Percentiles rank a stretch among this genome's conserved stretches.
These are phyloP conservation scores for Globisporangium cystogenes DNA, from an alignment of 352 stramenopile genomes.

Conservation along the genomic window DNA sequence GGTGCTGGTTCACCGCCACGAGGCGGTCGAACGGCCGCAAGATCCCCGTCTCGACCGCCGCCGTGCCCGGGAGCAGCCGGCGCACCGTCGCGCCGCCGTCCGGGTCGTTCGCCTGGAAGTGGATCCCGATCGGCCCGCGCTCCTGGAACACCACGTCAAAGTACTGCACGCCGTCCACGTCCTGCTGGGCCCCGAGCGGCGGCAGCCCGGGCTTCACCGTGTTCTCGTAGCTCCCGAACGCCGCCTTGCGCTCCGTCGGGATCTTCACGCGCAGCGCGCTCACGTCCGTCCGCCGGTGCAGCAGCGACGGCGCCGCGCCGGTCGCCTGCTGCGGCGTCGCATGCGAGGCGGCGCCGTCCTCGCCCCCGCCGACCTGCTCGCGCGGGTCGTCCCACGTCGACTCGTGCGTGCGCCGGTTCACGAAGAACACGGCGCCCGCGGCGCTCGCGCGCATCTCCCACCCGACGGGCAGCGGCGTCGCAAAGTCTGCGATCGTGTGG, in stretches of 20 bases:
- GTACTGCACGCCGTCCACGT: constrained; percentile 12
- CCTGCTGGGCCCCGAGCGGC: neutral
- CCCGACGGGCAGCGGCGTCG: constrained; percentile 57
- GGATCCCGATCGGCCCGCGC: constrained; percentile 65
- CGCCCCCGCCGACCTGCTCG: constrained; percentile 1
- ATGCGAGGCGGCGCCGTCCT: too few species aligned
- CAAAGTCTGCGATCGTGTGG: constrained; percentile 71
- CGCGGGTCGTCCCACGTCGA: constrained; percentile 77
- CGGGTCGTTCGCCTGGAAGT: constrained; percentile 74
- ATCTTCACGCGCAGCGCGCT: constrained; percentile 5
- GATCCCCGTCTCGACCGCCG: constrained; percentile 33
- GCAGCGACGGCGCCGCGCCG: constrained; percentile 1
- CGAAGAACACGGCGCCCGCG: constrained; percentile 67
- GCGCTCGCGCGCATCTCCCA: constrained; percentile 83
- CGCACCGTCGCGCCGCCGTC: constrained; percentile 62
- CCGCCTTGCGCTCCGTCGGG: constrained; percentile 5
- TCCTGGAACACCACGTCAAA: constrained; percentile 78
- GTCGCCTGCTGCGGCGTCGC: neutral
- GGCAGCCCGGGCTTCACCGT: constrained; percentile 2
- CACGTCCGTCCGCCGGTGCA: neutral
- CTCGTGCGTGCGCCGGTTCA: constrained; percentile 65
- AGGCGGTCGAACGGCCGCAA: constrained; percentile 63
- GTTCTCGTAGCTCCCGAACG: constrained; percentile 6
- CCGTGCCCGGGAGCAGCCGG: constrained; percentile 51
- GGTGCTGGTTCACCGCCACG: constrained; percentile 74